Evolutionary conservation across 1,139 yeast species (phyloP), one percentile per base, ranked within the genome.

Genomic region (Casaregolazyma suthepensis): DNA sequence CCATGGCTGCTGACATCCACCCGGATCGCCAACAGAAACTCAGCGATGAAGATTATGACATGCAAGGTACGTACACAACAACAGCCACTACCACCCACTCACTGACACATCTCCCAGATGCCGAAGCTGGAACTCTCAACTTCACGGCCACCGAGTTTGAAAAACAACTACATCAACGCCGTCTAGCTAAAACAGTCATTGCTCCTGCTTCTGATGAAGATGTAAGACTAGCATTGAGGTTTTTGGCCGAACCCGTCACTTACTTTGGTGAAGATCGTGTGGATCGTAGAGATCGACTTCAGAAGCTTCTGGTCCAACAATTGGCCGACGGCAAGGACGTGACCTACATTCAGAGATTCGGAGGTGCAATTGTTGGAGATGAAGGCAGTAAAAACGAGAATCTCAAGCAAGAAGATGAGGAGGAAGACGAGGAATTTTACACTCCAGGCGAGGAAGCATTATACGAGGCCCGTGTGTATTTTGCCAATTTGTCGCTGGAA

Each of bases 391-490:
- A 57, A 2, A 76, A 70, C 0, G 80, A 72, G 0, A 81, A 75
- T 3, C 84, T 61, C 2, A 26, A 71, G 62, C 66, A 58, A 4
- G 77, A 71, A 1, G 76, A 69, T 0, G 80, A 73, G 0, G 81
- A 75, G 3, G 85, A 79, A 2, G 86, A 86, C 20, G 94, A 85
- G 55, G 96, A 87, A 56, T 89, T 86, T 64, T 89, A 83, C 64
- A 89, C 96, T 0, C 95, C 95, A 0, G 96, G 96, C 0, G 68
- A 79, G 0, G 71, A 72, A 5, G 79, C 75, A n/a, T 68, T 90
- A 18, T 70, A 77, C n/a, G 71, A 74, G 1, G 76, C 82, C 0
- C 75, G 98, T 51, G 66, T 71, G 43, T 57, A 61, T 1, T 75
- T 91, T 0, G 76, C 89, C 1, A 57, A 69, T 1, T 70, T 66